phyloP scores from a whole-genome alignment of 2,329 filamentous ascomycete species.

The Basipetospora chlamydospora region DNA sequence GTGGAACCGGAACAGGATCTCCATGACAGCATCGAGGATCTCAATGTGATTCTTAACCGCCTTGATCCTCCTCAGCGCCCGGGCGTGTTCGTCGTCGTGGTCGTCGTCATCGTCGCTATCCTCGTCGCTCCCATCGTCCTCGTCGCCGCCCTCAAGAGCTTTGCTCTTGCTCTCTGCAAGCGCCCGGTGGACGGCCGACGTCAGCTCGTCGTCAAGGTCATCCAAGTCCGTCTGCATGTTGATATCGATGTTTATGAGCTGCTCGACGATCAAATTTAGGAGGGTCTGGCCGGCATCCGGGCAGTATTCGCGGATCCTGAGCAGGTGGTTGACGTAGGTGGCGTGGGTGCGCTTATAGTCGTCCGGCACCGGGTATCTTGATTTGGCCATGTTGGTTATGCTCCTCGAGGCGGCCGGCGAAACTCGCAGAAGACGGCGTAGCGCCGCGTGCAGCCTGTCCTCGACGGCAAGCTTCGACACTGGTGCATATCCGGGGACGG shows the following conservation, averaged over 20 bases:
- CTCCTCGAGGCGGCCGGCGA: conserved; percentile 65
- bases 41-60: conserved; percentile 67
- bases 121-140: conserved; percentile 50
- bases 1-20: conserved; percentile 77
- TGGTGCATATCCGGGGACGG: conserved; percentile 35
- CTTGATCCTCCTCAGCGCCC: conserved; percentile 42
- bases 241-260: conserved; percentile 85
- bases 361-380: conserved; percentile 61
- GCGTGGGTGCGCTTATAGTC: conserved; percentile 69
- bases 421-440: conserved; percentile 64
- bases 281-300: conserved; percentile 68
- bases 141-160: conserved; percentile 35
- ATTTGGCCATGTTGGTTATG: conserved; percentile 50
- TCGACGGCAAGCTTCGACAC: conserved; percentile 54
- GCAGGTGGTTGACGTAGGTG: conserved; percentile 74
- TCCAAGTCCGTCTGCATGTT: conserved; percentile 90
- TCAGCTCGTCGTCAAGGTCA: conserved; percentile 78
- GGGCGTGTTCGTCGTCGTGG: conserved; percentile 36
- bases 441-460: conserved; percentile 57
- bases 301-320: conserved; percentile 63
- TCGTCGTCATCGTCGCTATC: conserved; percentile 59
- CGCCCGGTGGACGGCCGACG: conserved; percentile 53
- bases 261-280: conserved; percentile 68
- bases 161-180: conserved; percentile 13
- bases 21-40: conserved; percentile 83